These are phyloP conservation scores for Epithele typhae DNA, from an alignment of 768 basidiomycete genomes.

Conservation along the genomic window DNA sequence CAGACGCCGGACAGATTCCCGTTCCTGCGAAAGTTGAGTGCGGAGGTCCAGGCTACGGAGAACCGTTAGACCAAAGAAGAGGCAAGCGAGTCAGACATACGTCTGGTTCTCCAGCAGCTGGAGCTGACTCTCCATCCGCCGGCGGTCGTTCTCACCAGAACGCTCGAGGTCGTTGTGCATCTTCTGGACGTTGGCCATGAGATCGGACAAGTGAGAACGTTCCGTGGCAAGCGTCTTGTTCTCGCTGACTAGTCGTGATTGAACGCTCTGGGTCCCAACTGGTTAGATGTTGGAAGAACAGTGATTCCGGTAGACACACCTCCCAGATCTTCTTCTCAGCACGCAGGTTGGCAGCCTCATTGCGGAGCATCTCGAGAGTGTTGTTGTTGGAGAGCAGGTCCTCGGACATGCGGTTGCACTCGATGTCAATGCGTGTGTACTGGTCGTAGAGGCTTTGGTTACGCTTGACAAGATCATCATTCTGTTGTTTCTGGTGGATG, in stretches of 20 bases:
- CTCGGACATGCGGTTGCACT: slow-evolving; percentile 63
- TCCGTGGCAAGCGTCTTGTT: slow-evolving; percentile 78
- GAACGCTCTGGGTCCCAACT: slow-evolving; percentile 54
- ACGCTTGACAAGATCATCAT: slow-evolving; percentile 62
- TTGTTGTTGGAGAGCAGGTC: slow-evolving; percentile 57
- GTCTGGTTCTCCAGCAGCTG: slow-evolving; percentile 75
- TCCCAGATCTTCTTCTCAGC: slow-evolving; percentile 95
- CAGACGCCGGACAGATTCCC: slow-evolving; percentile 69
- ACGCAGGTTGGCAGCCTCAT: slow-evolving; percentile 81
- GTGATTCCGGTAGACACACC: slow-evolving; percentile 35
- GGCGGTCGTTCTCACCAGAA: slow-evolving; percentile 77
- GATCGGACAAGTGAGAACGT: slow-evolving; percentile 78
- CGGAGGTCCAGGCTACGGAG: slow-evolving; percentile 65
- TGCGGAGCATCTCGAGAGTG: slow-evolving; percentile 71
- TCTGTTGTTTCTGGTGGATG: slow-evolving; percentile 54
- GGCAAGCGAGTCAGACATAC: slow-evolving; percentile 39
- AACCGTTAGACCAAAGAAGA: no score
- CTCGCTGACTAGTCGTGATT: slow-evolving; percentile 77
- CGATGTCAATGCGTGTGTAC: slow-evolving; percentile 70
- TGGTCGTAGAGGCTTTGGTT: slow-evolving; percentile 73
- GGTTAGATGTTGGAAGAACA: background rate
- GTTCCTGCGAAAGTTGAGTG: slow-evolving; percentile 65
- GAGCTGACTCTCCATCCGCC: slow-evolving; percentile 75
- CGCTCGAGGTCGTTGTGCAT: slow-evolving; percentile 88
- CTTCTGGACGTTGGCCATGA: slow-evolving; percentile 85